These are phyloP conservation scores for Ceratobasidium sp. DNA, from an alignment of 1,284 basidiomycete genomes.

Conservation along the genomic window DNA sequence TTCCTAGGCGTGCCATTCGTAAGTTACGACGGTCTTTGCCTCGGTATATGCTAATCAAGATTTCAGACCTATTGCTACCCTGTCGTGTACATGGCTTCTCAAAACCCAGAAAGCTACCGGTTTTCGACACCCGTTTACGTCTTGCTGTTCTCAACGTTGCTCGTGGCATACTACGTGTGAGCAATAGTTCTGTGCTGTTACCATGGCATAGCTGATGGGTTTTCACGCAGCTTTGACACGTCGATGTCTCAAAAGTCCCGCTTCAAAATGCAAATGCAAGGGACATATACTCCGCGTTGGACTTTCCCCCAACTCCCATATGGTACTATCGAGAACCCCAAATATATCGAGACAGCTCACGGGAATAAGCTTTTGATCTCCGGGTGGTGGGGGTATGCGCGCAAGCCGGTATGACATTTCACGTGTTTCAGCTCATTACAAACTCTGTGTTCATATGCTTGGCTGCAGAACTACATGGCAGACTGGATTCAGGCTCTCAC, in stretches of 20 bases:
- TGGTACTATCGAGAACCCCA: constrained; percentile 87
- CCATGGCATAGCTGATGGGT: neutral
- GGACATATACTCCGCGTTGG: constrained; percentile 84
- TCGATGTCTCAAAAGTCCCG: constrained; percentile 97
- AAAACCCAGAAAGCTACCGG: constrained; percentile 86
- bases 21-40: constrained; percentile 52
- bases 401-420: constrained; percentile 76
- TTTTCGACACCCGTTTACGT: constrained; percentile 85
- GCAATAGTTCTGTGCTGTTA: constrained; percentile 52
- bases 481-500: constrained; percentile 90
- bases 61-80: constrained; percentile 94
- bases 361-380: constrained; percentile 89
- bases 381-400: constrained; percentile 90
- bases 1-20: constrained; percentile 71
- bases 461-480: constrained; percentile 77
- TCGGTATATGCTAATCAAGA: constrained; percentile 40
- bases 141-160: constrained; percentile 75
- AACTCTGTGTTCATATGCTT: neutral
- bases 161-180: constrained; percentile 87
- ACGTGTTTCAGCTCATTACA: neutral
- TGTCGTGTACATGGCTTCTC: constrained; percentile 97
- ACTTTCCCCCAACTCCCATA: constrained; percentile 96
- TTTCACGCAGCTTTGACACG: constrained; percentile 79
- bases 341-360: constrained; percentile 92
- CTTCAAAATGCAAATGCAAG: constrained; percentile 97